These are phyloP conservation scores for Blastocystis sp. DNA, from an alignment of 352 stramenopile genomes.

Conservation along the genomic window DNA sequence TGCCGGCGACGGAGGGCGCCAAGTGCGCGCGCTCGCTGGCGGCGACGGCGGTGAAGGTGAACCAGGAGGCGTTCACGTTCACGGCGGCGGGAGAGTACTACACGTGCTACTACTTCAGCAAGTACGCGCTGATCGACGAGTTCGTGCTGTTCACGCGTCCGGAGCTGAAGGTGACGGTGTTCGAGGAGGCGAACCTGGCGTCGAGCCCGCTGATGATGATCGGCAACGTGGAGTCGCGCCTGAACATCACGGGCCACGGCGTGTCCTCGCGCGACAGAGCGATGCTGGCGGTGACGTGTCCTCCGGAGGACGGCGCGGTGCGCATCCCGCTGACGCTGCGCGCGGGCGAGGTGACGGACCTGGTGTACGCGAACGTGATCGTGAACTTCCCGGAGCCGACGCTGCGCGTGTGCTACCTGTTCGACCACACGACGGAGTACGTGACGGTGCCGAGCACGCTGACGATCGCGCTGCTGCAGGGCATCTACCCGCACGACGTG, in stretches of 20 bases:
- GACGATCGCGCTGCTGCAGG: constrained; percentile 27
- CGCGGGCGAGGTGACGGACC: constrained; percentile 23
- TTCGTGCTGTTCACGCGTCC: constrained; percentile 32
- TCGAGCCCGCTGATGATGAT: constrained; percentile 24
- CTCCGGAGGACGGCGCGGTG: constrained; percentile 3
- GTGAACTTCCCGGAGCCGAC: constrained; percentile 31
- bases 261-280: constrained; percentile 36
- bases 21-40: constrained; percentile 23
- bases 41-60: constrained; percentile 10
- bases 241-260: constrained; percentile 1
- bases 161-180: constrained; percentile 12
- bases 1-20: constrained; percentile 23
- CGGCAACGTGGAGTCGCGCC: constrained; percentile 23
- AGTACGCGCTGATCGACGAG: constrained; percentile 32
- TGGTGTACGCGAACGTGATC: constrained; percentile 53
- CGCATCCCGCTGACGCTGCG: not conserved
- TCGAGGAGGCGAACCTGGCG: not conserved
- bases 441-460: not conserved
- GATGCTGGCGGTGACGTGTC: constrained; percentile 25
- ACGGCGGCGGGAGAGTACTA: constrained; percentile 36
- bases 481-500: constrained; percentile 24
- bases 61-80: constrained; percentile 43
- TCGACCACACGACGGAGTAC: constrained; percentile 38
- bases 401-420: constrained; percentile 54
- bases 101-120: constrained; percentile 66